These are phyloP conservation scores for Oidiodendron maius DNA, from an alignment of 495 filamentous ascomycete genomes.

Conservation along the genomic window DNA sequence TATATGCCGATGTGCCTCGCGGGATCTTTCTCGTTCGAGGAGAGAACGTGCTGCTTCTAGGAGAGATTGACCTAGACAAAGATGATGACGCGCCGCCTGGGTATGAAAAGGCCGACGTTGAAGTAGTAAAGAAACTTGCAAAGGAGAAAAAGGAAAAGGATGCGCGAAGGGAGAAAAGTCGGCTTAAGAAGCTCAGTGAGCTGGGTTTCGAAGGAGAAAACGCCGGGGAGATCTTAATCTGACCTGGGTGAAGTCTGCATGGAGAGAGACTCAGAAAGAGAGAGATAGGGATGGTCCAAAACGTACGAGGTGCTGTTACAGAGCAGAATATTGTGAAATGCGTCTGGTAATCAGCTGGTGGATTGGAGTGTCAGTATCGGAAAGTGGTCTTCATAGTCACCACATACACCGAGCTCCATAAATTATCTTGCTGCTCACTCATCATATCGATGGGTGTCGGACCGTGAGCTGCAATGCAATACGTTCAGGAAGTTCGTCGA, in stretches of 20 bases:
- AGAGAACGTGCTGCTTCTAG: conserved; percentile 87
- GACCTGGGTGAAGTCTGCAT: conserved; percentile 42
- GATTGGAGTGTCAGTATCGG: not conserved
- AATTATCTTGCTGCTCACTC: too few species aligned
- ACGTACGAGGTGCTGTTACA: conserved; percentile 13
- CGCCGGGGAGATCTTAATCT: conserved; percentile 67
- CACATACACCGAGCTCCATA: not conserved
- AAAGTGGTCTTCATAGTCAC: conserved; percentile 1
- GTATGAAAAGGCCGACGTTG: conserved; percentile 58
- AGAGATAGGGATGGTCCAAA: not conserved
- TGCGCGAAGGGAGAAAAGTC: conserved; percentile 63
- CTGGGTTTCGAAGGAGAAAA: conserved; percentile 88
- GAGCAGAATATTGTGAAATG: conserved; percentile 79
- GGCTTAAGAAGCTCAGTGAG: conserved; percentile 58
- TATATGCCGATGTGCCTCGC: conserved; percentile 75
- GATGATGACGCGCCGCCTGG: conserved; percentile 79
- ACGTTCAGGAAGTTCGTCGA: too few species aligned
- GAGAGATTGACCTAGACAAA: conserved; percentile 93
- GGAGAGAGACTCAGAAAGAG: not conserved
- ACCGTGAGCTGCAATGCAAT: too few species aligned
- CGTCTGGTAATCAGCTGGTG: conserved; percentile 26
- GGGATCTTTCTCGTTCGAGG: conserved; percentile 87
- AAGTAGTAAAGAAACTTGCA: conserved; percentile 65
- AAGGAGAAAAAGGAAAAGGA: conserved; percentile 68
- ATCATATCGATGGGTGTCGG: too few species aligned